phyloP scores from a whole-genome alignment of 371 early-diverging fungal genomes.

The Rhizopus arrhizus region DNA sequence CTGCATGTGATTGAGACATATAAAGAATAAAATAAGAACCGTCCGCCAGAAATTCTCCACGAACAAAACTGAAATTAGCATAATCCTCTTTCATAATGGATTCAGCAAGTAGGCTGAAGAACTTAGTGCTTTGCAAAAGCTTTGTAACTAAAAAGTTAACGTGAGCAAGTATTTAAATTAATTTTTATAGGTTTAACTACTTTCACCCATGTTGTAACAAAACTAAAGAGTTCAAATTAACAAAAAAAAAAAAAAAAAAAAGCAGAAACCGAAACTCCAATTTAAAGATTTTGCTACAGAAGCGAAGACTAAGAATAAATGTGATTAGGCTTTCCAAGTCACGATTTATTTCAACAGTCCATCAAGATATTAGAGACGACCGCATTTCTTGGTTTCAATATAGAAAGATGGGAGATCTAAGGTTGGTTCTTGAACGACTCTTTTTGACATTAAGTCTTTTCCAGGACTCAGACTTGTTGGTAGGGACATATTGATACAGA shows the following conservation, averaged over 20 bases:
- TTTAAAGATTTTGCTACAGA: too few species aligned
- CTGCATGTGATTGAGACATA: slow-evolving; percentile 12
- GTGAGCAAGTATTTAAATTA: slow-evolving; percentile 13
- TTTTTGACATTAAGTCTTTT: slow-evolving; percentile 12
- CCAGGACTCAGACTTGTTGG: too few species aligned
- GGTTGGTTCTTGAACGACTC: slow-evolving; percentile 13
- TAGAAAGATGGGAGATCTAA: too few species aligned
- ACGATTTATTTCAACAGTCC: too few species aligned
- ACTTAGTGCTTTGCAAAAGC: slow-evolving; percentile 7
- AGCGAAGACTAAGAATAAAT: too few species aligned
- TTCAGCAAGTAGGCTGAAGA: slow-evolving; percentile 16
- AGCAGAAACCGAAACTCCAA: too few species aligned
- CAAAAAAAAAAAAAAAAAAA: too few species aligned
- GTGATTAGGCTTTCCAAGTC: too few species aligned
- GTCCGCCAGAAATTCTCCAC: slow-evolving; percentile 8
- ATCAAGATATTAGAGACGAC: too few species aligned
- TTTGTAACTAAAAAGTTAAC: slow-evolving; percentile 11
- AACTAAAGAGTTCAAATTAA: slow-evolving; percentile 8
- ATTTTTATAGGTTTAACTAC: slow-evolving; percentile 5
- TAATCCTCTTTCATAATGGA: slow-evolving; percentile 19
- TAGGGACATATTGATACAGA: too few species aligned
- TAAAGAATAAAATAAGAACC: slow-evolving; percentile 21
- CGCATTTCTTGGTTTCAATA: too few species aligned
- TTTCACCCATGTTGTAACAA: slow-evolving; percentile 11
- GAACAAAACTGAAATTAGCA: slow-evolving; percentile 19